Percentiles rank a stretch among this genome's conserved stretches.
phyloP scores from a whole-genome alignment of 257 asterid species.

The Nicotiana knightiana region DNA sequence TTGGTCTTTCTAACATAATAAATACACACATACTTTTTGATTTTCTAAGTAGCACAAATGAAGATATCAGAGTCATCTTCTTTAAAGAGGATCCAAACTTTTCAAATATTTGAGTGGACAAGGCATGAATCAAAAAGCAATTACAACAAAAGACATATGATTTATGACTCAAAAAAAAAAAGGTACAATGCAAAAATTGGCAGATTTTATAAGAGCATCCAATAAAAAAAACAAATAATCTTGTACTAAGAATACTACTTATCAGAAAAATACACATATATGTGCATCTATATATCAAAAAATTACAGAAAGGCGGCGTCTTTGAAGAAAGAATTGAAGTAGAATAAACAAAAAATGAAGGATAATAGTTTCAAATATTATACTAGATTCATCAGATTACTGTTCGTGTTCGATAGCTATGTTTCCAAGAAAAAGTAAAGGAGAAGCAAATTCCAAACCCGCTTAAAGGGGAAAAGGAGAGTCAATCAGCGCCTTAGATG shows the following conservation, averaged over 20 bases:
- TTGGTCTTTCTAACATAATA: not conserved
- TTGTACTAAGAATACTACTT: not conserved
- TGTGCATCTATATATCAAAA: not conserved
- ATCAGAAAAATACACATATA: not conserved
- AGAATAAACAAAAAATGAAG: not conserved
- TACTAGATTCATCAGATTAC: not conserved
- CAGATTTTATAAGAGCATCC: not conserved
- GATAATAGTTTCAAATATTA: not conserved
- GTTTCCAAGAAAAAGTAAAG: not conserved
- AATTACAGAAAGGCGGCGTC: not conserved
- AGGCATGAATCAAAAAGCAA: not conserved
- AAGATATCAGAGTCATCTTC: not conserved
- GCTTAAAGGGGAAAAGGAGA: not conserved
- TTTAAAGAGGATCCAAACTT: not conserved
- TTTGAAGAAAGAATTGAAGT: not conserved
- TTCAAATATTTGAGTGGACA: not conserved
- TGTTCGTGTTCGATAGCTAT: not conserved
- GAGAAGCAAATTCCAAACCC: not conserved
- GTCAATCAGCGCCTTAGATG: not conserved
- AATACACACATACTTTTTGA: not conserved
- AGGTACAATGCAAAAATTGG: not conserved
- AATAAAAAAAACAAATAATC: not conserved
- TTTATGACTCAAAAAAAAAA: not conserved
- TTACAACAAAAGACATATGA: not conserved
- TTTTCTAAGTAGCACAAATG: not conserved